Base-by-base conservation (phyloP, 2,329 filamentous ascomycete genomes). In the Cladophialophora immunda region DNA sequence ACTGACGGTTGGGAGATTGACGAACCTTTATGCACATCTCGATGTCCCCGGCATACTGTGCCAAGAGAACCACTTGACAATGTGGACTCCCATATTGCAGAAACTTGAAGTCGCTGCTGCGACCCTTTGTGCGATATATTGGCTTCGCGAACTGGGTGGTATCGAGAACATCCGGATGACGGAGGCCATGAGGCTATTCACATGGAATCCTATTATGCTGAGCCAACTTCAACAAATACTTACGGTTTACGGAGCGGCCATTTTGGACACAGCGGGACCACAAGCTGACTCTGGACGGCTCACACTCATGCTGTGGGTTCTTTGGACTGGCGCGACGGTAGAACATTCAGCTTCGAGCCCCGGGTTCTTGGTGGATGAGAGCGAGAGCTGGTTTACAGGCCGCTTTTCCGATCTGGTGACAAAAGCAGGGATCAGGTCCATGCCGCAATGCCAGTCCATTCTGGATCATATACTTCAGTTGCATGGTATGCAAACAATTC, bases 391-490 rank as follows among this genome's bases (percentile, higher is more conserved):
- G 58, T 61, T 61, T 22, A 38, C 30, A 19, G 11, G 17, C 13
- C 29, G 22, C 8, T 61, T 61, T 53, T 15, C n/a, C 41, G 17
- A 61, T 3, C 19, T 61, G 11, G 30, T 22, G 29, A 38, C 30
- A 34, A 53, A 47, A 27, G 47, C 45, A 38, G n/a, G 25, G 8
- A 30, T 61, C 11, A 15, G 27, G 19, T 60, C 30, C 17, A 7
- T 34, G 45, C 5, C 29, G 11, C 58, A n/a, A 6, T 53, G 58
- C 50, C 58, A 53, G 36, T 6, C 15, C 29, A 30, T 61, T 30
- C 45, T 61, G 58, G 45, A 61, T 25, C 58, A 13, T 4, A 36
- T 61, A 15, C 58, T 61, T 41, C 58, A 53, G 45, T 29, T 61
- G 41, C 45, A 61, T n/a, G 47, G 22, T n/a, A 61, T 53, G 58